Evolutionary conservation across 108 stramenopile genomes (phyloP).

Genomic region (Nannochloropsis granulata): DNA sequence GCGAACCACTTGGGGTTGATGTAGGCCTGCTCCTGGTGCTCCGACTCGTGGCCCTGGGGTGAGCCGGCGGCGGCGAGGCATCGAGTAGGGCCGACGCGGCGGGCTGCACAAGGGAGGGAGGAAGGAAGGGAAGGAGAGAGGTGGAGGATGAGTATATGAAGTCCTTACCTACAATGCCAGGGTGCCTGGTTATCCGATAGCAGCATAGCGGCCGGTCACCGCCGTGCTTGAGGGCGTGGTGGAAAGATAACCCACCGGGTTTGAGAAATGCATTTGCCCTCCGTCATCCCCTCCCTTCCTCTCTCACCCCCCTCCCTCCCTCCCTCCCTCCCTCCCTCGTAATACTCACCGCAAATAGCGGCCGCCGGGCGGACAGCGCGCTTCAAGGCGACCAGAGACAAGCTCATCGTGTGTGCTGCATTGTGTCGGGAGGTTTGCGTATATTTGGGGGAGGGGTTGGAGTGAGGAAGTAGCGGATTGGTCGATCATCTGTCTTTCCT

Average conservation of each 20-base stretch:
- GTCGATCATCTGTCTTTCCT: no score
- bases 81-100: background rate
- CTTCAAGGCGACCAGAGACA: background rate
- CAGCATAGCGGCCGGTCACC: background rate
- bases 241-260: background rate
- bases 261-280: no score
- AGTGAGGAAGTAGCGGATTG: no score
- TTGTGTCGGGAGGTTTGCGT: no score
- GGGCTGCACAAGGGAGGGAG: background rate
- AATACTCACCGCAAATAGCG: background rate
- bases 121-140: background rate
- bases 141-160: background rate
- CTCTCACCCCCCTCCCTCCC: background rate
- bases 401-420: background rate
- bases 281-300: no score
- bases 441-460: no score
- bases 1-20: background rate
- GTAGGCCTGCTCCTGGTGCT: background rate
- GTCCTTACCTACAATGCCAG: background rate
- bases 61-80: background rate
- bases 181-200: background rate
- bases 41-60: background rate
- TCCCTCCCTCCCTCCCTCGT: background rate
- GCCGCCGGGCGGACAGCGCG: background rate
- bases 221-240: background rate